phyloP scores from a whole-genome alignment of 306 rosid genomes.

The Carpinus fangiana region DNA sequence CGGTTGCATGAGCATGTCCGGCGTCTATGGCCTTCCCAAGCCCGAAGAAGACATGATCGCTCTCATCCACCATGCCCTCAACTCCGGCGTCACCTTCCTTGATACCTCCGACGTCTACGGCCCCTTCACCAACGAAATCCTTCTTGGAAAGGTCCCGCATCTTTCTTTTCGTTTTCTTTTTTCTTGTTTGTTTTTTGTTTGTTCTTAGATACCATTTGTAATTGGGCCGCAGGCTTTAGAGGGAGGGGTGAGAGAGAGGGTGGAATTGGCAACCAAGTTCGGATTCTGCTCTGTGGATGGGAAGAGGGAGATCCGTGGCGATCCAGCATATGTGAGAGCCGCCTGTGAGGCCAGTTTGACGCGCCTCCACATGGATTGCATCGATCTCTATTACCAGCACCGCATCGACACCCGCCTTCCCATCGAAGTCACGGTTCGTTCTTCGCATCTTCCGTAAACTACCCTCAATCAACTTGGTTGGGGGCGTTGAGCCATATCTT shows the following conservation, averaged over 20 bases:
- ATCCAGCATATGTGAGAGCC: conserved; percentile 64
- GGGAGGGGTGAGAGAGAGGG: conserved; percentile 44
- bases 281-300: conserved; percentile 25
- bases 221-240: conserved; percentile 33
- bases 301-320: conserved; percentile 44
- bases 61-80: conserved; percentile 46
- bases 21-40: conserved; percentile 38
- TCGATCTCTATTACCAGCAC: conserved; percentile 80
- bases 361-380: conserved; percentile 49
- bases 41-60: conserved; percentile 52
- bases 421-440: conserved; percentile 68
- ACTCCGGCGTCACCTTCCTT: conserved; percentile 44
- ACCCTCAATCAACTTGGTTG: too few species aligned
- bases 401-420: conserved; percentile 65
- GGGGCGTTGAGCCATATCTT: too few species aligned
- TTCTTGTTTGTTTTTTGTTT: too few species aligned
- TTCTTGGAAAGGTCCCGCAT: neutral
- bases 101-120: conserved; percentile 51
- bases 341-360: conserved; percentile 71
- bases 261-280: conserved; percentile 66
- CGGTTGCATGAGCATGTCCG: conserved; percentile 73
- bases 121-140: conserved; percentile 24
- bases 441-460: neutral
- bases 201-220: too few species aligned
- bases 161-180: neutral